Evolutionary conservation across 495 filamentous ascomycete genomes (phyloP).

Genomic region (Aspergillus steynii): DNA sequence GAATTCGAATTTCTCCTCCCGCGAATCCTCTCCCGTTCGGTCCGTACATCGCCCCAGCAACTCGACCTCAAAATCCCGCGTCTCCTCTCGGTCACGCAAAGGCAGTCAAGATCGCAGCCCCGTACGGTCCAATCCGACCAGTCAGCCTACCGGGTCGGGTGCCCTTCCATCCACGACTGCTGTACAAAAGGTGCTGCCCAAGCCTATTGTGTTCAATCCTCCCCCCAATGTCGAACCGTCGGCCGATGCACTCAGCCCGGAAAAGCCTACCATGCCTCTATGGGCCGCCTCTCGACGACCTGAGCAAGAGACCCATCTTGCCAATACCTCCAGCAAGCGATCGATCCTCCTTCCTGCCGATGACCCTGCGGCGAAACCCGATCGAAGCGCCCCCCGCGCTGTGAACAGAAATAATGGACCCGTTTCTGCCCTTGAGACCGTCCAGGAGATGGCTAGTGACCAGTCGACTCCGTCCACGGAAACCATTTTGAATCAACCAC

Average conservation of each 20-base stretch:
- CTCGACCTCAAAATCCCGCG: conserved; percentile 30
- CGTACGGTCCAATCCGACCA: conserved; percentile 48
- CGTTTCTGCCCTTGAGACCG: conserved; percentile 79
- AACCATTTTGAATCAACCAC: conserved; percentile 35
- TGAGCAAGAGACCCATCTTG: conserved; percentile 36
- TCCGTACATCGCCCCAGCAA: conserved; percentile 35
- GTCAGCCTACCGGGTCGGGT: conserved; percentile 36
- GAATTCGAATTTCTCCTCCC: conserved; percentile 50
- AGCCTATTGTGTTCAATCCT: conserved; percentile 55
- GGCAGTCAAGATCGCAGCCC: conserved; percentile 71
- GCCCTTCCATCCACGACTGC: conserved; percentile 58
- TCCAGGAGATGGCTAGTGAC: conserved; percentile 81
- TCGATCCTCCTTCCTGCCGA: conserved; percentile 32
- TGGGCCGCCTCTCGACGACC: conserved; percentile 53
- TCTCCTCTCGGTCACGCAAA: conserved; percentile 62
- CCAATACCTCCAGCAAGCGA: conserved; percentile 49
- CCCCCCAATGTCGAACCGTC: conserved; percentile 53
- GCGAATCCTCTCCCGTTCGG: conserved; percentile 51
- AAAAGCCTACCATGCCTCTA: conserved; percentile 63
- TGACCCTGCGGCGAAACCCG: conserved; percentile 26
- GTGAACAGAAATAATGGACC: conserved; percentile 63
- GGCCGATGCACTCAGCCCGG: conserved; percentile 59
- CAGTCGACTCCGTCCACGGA: conserved; percentile 68
- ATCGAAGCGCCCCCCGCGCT: conserved; percentile 37
- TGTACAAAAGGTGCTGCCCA: conserved; percentile 64